Conservation (phyloP, 2,329 filamentous ascomycete genomes). For the Talaromyces rugulosus region DNA sequence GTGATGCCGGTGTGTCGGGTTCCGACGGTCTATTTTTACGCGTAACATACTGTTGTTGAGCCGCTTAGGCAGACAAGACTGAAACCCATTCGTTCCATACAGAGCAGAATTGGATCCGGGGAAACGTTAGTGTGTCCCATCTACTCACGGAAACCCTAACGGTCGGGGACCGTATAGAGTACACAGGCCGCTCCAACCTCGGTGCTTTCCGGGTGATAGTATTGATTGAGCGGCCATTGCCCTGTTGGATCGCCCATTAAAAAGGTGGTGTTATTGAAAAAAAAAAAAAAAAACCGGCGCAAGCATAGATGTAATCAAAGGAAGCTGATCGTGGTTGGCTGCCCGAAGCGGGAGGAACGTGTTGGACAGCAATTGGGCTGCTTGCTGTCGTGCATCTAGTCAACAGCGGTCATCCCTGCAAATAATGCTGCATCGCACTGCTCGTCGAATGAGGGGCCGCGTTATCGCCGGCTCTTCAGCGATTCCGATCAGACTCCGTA, state of each 20-base stretch:
- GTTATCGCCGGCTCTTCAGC: not conserved
- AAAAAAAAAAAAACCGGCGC: not conserved
- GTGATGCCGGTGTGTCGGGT: not conserved
- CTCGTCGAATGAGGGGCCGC: not conserved
- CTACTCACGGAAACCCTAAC: not conserved
- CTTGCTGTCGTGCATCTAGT: conserved; percentile 3
- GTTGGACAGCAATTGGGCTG: conserved; percentile 13
- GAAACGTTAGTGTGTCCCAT: not conserved
- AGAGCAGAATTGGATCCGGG: not conserved
- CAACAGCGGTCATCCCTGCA: conserved; percentile 14
- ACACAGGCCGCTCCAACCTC: not conserved
- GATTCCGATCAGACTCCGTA: not conserved
- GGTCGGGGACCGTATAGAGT: not conserved
- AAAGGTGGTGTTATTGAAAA: not conserved
- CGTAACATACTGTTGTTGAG: not conserved
- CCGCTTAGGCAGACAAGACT: not conserved
- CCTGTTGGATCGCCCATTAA: not conserved
- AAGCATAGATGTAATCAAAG: not conserved
- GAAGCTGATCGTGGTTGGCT: conserved; percentile 8
- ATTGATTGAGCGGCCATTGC: not conserved
- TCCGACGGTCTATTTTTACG: not conserved
- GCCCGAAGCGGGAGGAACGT: conserved; percentile 9
- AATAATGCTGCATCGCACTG: not conserved
- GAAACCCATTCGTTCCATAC: not conserved
- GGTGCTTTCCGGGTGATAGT: not conserved